Conservation (phyloP, 805 yeast species). For the Wickerhamomyces canadensis region DNA sequence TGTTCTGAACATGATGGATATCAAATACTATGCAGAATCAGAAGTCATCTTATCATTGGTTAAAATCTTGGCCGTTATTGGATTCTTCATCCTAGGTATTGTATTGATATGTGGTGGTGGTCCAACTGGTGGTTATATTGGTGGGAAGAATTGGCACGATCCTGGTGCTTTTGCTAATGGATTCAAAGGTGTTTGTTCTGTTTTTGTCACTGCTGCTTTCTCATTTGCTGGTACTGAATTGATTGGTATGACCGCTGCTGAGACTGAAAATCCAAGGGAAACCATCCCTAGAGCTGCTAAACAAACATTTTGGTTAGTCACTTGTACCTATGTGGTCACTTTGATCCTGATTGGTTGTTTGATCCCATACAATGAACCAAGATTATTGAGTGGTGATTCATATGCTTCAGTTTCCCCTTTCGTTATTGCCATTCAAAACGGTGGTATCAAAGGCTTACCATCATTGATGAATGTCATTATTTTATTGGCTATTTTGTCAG, state of each 20-base stretch:
- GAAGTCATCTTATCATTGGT: conserved; percentile 59
- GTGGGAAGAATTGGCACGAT: conserved; percentile 39
- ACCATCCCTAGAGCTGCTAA: conserved; percentile 56
- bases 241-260: conserved; percentile 48
- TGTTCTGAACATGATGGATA: conserved; percentile 46
- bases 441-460: conserved; percentile 54
- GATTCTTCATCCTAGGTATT: conserved; percentile 51
- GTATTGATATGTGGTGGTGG: conserved; percentile 60
- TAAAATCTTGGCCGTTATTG: conserved; percentile 61
- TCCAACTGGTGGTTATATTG: conserved; percentile 40
- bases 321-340: conserved; percentile 52
- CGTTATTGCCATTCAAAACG: conserved; percentile 54
- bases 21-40: conserved; percentile 48
- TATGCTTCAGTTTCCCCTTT: conserved; percentile 65
- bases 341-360: conserved; percentile 55
- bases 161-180: conserved; percentile 64
- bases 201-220: conserved; percentile 46
- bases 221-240: conserved; percentile 66
- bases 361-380: conserved; percentile 47
- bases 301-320: conserved; percentile 45
- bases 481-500: conserved; percentile 51
- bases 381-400: conserved; percentile 46
- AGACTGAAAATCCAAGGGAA: conserved; percentile 49
- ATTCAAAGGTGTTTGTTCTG: conserved; percentile 46
- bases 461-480: conserved; percentile 60